Base-by-base conservation (phyloP, 2,329 filamentous ascomycete species). In the Leptographium wingfieldii region DNA sequence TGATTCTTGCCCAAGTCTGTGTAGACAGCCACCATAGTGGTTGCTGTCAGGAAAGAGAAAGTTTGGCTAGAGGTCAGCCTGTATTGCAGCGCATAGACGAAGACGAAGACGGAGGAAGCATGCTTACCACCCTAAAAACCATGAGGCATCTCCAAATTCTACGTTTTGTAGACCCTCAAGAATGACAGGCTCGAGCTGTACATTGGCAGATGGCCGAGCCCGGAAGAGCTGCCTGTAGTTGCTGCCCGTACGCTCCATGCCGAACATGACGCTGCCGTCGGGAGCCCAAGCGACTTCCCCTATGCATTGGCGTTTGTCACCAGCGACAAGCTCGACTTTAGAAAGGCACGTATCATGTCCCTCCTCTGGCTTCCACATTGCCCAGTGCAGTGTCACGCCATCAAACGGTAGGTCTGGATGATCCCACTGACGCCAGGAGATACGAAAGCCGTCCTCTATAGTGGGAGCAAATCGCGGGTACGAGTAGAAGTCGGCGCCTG, bases 401-500 rank as follows among this genome's bases (percentile, higher is more conserved):
- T 74, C 74, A 70, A 79, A 82, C 0, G 78, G 77, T 69, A 82
- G 74, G 56, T 78, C 72, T 0, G 79, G 80, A 63, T 81, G 77
- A 22, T 77, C 69, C 80, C 80, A 83, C 61, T 82, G 75, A 14
- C 78, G 69, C 79, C 80, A 82, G n/a, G 69, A 72, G 31, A 81
- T 63, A 67, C 70, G 25, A 16, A 35, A 54, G 3, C 11, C 49
- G 16, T 52, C 25, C 6, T 1, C 77, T 77, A 62, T 78, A 73
- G 0, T 68, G 72, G 61, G 27, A 10, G 73, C 78, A 63, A 77
- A 81, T 19, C 73, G 73, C 0, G 80, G 78, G 27, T 74, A 72
- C 27, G 73, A 75, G 65, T 81, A 82, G 57, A 82, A 82, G 65
- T 82, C 80, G 3, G 77, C 74, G 0, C 74, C 77, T 5, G 70